These are phyloP conservation scores for Magnusiomyces ingens DNA, from an alignment of 1,139 yeast species.

Conservation along the genomic window DNA sequence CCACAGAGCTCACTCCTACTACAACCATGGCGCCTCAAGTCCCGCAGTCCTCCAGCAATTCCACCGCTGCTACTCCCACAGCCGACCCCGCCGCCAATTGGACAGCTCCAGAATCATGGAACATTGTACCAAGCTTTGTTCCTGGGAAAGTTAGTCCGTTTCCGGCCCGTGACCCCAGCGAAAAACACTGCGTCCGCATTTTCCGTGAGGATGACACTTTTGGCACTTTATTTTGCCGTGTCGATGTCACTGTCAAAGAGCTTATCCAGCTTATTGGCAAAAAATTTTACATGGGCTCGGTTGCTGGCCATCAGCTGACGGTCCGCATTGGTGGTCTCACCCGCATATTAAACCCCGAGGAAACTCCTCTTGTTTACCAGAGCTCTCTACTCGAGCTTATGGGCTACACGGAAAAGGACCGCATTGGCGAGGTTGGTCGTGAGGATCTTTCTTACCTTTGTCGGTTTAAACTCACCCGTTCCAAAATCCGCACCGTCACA, in stretches of 20 bases:
- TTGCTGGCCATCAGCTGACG: conserved; percentile 71
- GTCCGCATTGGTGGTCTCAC: conserved; percentile 73
- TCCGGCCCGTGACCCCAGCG: conserved; percentile 5
- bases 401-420: conserved; percentile 76
- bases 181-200: conserved; percentile 51
- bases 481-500: conserved; percentile 41
- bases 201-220: conserved; percentile 78
- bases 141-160: conserved; percentile 7
- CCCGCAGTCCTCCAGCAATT: neutral
- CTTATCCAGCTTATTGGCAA: conserved; percentile 60
- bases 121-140: conserved; percentile 13
- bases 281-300: conserved; percentile 68
- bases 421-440: conserved; percentile 71
- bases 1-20: no score
- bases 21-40: neutral
- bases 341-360: conserved; percentile 64
- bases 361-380: conserved; percentile 74
- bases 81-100: conserved; percentile 11
- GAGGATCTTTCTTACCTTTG: conserved; percentile 83
- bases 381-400: conserved; percentile 63
- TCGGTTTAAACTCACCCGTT: conserved; percentile 62
- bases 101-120: conserved; percentile 17
- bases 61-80: conserved; percentile 12
- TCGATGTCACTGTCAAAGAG: conserved; percentile 72
- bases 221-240: conserved; percentile 67